These are phyloP conservation scores for Tardiomyces depauwii DNA, from an alignment of 1,139 yeast genomes.

Conservation along the genomic window DNA sequence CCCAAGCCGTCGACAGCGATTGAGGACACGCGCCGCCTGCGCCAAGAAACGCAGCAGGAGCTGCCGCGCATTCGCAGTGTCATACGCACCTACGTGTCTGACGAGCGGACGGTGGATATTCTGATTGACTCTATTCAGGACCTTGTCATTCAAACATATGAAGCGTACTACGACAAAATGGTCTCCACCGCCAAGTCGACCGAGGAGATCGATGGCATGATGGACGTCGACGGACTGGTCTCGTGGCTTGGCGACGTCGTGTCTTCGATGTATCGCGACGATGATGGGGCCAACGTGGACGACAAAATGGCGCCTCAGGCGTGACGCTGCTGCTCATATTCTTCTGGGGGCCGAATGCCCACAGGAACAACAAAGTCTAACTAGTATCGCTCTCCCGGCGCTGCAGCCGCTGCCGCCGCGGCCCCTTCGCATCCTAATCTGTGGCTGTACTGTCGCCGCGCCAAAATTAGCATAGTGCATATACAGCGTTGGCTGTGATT, in stretches of 20 bases:
- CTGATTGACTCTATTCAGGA: constrained; percentile 53
- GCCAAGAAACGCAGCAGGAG: constrained; percentile 39
- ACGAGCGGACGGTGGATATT: constrained; percentile 35
- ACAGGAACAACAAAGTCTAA: no score
- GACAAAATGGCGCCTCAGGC: no score
- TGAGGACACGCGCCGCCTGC: constrained; percentile 28
- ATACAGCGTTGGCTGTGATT: neutral
- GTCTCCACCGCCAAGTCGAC: constrained; percentile 12
- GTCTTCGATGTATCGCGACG: constrained; percentile 35
- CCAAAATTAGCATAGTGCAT: neutral
- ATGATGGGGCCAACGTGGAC: neutral
- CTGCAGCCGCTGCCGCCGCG: no score
- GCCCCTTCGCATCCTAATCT: no score
- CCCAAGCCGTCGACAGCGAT: constrained; percentile 17
- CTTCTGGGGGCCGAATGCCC: no score
- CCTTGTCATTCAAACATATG: constrained; percentile 38
- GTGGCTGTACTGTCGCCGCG: no score
- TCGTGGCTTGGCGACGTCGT: constrained; percentile 43
- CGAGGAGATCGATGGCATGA: constrained; percentile 17
- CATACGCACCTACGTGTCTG: constrained; percentile 36
- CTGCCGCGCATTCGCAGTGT: constrained; percentile 46
- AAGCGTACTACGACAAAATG: constrained; percentile 29
- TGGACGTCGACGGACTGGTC: constrained; percentile 33
- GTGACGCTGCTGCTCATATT: no score
- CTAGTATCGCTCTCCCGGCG: no score